A percentile compares a stretch with the other conserved stretches of the same genome.
phyloP scores from a whole-genome alignment of 2,329 filamentous ascomycete species.

The Fusarium abutilonis region DNA sequence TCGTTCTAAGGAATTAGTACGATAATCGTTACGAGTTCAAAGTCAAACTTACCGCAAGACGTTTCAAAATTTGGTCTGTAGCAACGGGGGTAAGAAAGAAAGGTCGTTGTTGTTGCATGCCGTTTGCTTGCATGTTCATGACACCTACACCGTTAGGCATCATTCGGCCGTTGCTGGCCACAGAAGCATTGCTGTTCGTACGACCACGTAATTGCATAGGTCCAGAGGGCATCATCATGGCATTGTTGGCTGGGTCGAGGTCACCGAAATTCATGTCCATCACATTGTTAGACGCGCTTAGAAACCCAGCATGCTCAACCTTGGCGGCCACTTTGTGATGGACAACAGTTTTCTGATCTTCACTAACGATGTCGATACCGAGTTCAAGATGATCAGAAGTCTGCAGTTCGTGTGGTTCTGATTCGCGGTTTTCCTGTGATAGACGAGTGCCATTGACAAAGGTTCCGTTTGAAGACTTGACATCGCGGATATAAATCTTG shows the following conservation, averaged over 20 bases:
- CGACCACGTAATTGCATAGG: constrained; percentile 77
- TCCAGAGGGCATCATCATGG: constrained; percentile 75
- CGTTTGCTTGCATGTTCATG: constrained; percentile 64
- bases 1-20: constrained; percentile 70
- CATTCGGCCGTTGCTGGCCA: constrained; percentile 70
- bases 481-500: constrained; percentile 94
- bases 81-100: constrained; percentile 90
- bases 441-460: constrained; percentile 94
- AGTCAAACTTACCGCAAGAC: constrained; percentile 49
- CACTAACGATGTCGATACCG: constrained; percentile 97
- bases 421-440: constrained; percentile 94
- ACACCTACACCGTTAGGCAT: constrained; percentile 55
- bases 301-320: constrained; percentile 92
- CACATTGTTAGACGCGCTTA: constrained; percentile 77
- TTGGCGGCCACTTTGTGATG: constrained; percentile 98
- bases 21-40: background rate
- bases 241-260: constrained; percentile 80
- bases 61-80: constrained; percentile 92
- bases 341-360: constrained; percentile 97
- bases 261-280: constrained; percentile 93
- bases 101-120: constrained; percentile 77
- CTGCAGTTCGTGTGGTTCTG: constrained; percentile 91
- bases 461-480: constrained; percentile 98
- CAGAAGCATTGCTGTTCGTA: constrained; percentile 72
- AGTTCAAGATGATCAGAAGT: constrained; percentile 93